These are phyloP conservation scores for Talaromyces adpressus DNA, from an alignment of 495 filamentous ascomycete genomes.

Conservation along the genomic window DNA sequence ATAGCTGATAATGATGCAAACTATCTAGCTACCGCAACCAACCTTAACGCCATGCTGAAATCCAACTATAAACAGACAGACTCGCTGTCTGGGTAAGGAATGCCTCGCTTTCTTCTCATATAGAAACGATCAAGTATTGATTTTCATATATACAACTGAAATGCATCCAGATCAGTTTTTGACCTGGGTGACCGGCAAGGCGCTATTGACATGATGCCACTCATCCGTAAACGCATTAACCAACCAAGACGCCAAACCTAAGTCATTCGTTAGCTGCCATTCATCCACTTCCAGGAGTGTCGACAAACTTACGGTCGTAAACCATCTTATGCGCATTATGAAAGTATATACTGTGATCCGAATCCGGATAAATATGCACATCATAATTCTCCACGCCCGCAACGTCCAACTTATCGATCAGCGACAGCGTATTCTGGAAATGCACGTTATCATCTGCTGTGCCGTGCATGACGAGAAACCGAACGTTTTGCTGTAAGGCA, in stretches of 20 bases:
- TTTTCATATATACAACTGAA: background rate
- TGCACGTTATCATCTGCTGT: constrained; percentile 95
- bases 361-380: constrained; percentile 92
- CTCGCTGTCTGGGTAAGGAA: no score
- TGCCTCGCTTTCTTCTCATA: no score
- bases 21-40: background rate
- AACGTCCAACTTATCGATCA: constrained; percentile 83
- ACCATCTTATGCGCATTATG: constrained; percentile 91
- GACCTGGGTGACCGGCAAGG: constrained; percentile 42
- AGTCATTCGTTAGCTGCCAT: constrained; percentile 16
- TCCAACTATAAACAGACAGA: no score
- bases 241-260: constrained; percentile 86
- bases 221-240: constrained; percentile 97
- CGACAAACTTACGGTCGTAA: constrained; percentile 72
- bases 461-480: constrained; percentile 93
- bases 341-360: constrained; percentile 91
- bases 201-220: constrained; percentile 68
- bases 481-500: constrained; percentile 63
- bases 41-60: background rate
- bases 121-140: no score
- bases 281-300: background rate
- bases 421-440: constrained; percentile 79
- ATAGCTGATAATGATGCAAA: background rate
- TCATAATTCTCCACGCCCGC: constrained; percentile 89
- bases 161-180: background rate